phyloP scores from a whole-genome alignment of 208 protist species.

The Vickermania spadyakhi region DNA sequence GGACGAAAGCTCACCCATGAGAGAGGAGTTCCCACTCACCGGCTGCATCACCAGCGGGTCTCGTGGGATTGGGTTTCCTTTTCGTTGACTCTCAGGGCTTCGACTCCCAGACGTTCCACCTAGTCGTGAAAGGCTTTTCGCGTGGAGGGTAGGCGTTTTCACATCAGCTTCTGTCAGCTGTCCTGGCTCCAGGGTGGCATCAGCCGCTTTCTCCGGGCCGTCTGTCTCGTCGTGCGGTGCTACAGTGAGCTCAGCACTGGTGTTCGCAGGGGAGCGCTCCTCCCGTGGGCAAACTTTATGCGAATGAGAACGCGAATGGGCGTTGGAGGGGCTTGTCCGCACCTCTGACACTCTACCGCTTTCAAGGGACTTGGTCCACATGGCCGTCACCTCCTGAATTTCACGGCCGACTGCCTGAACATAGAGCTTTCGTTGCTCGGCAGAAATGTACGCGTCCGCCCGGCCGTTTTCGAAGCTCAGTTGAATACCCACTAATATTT shows the following conservation, averaged over 20 bases:
- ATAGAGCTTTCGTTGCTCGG: conserved; percentile 1
- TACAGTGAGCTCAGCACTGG: neutral
- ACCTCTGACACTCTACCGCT: neutral
- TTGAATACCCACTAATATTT: conserved; percentile 18
- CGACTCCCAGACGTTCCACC: too few relatives aligned
- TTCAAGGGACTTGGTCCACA: conserved; percentile 3
- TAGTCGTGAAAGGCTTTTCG: too few relatives aligned
- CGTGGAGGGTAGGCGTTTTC: too few relatives aligned
- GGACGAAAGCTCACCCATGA: conserved; percentile 11
- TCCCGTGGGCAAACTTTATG: too few relatives aligned
- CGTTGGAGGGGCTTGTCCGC: neutral
- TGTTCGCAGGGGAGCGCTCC: too few relatives aligned
- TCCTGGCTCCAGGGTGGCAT: neutral
- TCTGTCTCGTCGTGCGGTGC: neutral
- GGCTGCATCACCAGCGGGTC: conserved; percentile 2
- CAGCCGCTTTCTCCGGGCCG: neutral
- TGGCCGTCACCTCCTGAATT: conserved; percentile 7
- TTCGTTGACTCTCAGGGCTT: neutral
- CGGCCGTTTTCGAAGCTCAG: conserved; percentile 22
- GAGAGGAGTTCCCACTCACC: conserved; percentile 11
- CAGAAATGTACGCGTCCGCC: neutral
- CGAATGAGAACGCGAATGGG: neutral
- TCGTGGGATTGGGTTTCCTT: conserved; percentile 3
- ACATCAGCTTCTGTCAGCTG: too few relatives aligned
- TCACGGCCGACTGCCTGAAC: conserved; percentile 1